These are phyloP conservation scores for Solanum sparsipilum DNA, from an alignment of 257 asterid genomes.

Conservation along the genomic window DNA sequence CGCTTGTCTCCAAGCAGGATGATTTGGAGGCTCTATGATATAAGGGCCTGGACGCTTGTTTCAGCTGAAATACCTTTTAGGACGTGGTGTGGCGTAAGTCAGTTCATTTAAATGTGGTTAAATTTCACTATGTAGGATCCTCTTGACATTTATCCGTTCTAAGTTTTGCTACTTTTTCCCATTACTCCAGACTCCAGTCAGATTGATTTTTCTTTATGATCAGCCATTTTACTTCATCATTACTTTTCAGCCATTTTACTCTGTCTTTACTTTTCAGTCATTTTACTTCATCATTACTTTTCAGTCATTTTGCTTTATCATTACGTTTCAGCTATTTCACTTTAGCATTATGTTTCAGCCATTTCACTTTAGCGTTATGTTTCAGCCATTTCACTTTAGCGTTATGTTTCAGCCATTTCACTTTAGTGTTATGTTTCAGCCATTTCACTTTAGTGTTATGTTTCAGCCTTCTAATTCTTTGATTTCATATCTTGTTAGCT, in stretches of 20 bases:
- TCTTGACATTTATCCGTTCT: constrained; percentile 34
- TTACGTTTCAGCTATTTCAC: background rate
- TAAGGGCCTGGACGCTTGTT: constrained; percentile 81
- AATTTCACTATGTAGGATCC: constrained; percentile 34
- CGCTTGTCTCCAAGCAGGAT: constrained; percentile 87
- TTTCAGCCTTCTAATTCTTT: background rate
- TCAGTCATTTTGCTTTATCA: background rate
- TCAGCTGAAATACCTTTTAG: constrained; percentile 78
- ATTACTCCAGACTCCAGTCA: background rate
- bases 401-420: background rate
- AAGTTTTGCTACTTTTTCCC: background rate
- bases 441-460: background rate
- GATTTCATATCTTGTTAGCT: background rate
- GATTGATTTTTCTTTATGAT: background rate
- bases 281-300: background rate
- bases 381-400: background rate
- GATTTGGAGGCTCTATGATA: constrained; percentile 55
- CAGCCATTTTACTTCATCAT: background rate
- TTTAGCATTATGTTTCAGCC: background rate
- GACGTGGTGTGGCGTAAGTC: constrained; percentile 78
- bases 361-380: background rate
- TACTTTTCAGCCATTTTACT: background rate
- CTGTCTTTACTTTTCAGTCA: background rate
- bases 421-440: background rate
- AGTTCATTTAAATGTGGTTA: constrained; percentile 51